phyloP scores from a whole-genome alignment of 2,329 filamentous ascomycete species.

The Aspergillus niger region DNA sequence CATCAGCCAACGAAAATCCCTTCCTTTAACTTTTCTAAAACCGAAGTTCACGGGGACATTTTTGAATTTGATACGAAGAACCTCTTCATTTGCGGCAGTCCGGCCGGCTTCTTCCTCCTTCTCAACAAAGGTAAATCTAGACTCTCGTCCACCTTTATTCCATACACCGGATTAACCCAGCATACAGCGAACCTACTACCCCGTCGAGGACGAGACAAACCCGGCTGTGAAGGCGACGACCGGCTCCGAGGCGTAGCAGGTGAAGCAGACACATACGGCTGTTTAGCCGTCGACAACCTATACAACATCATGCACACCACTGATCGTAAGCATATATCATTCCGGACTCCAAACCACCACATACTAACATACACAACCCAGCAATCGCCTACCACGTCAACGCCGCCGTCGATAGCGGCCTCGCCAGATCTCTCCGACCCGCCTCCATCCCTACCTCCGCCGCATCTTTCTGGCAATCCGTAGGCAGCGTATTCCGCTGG shows the following conservation, averaged over 20 bases:
- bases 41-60: slow-evolving; percentile 52
- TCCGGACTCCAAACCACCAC: slow-evolving; percentile 15
- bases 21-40: slow-evolving; percentile 42
- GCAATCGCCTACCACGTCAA: slow-evolving; percentile 91
- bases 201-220: slow-evolving; percentile 73
- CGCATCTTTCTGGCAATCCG: slow-evolving; percentile 64
- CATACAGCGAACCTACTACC: slow-evolving; percentile 65
- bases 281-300: slow-evolving; percentile 89
- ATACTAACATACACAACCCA: slow-evolving; percentile 50
- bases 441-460: slow-evolving; percentile 77
- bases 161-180: slow-evolving; percentile 33
- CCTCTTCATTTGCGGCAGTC: slow-evolving; percentile 86
- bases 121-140: slow-evolving; percentile 63
- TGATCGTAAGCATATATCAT: slow-evolving; percentile 49
- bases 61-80: slow-evolving; percentile 94
- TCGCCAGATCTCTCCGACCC: slow-evolving; percentile 73
- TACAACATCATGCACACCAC: slow-evolving; percentile 86
- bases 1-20: slow-evolving; percentile 77
- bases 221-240: slow-evolving; percentile 69
- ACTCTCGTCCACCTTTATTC: slow-evolving; percentile 21
- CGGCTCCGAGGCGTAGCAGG: slow-evolving; percentile 67
- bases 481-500: slow-evolving; percentile 64
- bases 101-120: slow-evolving; percentile 87
- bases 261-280: slow-evolving; percentile 80
- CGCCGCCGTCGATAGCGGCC: slow-evolving; percentile 79